Conservation (phyloP, 2,329 filamentous ascomycete species). For the Colletotrichum agaves region DNA sequence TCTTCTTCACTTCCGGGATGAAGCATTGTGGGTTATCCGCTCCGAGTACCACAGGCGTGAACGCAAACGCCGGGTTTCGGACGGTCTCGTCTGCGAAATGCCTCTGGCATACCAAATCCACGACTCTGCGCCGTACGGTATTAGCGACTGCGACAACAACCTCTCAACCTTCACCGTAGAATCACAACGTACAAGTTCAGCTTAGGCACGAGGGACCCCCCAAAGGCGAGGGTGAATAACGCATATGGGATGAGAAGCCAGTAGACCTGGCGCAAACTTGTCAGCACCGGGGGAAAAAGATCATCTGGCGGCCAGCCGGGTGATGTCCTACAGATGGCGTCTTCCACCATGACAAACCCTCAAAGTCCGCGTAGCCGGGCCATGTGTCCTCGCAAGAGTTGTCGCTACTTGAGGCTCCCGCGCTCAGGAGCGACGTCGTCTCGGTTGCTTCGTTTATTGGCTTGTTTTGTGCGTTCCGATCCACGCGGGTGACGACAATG, state of each 20-base stretch:
- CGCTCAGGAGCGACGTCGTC: conserved; percentile 52
- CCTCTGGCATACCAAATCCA: conserved; percentile 83
- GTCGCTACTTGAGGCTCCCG: conserved; percentile 40
- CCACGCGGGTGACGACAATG: conserved; percentile 32
- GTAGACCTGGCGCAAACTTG: conserved; percentile 67
- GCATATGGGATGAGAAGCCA: conserved; percentile 87
- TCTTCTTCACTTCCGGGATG: conserved; percentile 80
- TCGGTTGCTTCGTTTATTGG: conserved; percentile 44
- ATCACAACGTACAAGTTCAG: conserved; percentile 73
- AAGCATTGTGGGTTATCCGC: conserved; percentile 82
- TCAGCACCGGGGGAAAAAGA: conserved; percentile 41
- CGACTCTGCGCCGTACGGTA: conserved; percentile 61
- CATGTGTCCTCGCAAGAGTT: conserved; percentile 50
- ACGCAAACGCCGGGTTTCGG: conserved; percentile 67
- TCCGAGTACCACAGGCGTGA: conserved; percentile 73
- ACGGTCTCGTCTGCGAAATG: conserved; percentile 78
- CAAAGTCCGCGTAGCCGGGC: conserved; percentile 67
- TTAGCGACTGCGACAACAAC: conserved; percentile 15
- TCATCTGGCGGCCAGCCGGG: conserved; percentile 8
- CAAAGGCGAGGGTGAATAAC: conserved; percentile 86
- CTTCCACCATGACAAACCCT: conserved; percentile 69
- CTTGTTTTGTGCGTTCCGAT: conserved; percentile 20
- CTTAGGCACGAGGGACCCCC: conserved; percentile 85
- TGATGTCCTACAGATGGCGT: conserved; percentile 65
- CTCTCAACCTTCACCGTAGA: neutral